Conservation (phyloP, 768 basidiomycete species). For the Coprinellus aureogranulatus region DNA sequence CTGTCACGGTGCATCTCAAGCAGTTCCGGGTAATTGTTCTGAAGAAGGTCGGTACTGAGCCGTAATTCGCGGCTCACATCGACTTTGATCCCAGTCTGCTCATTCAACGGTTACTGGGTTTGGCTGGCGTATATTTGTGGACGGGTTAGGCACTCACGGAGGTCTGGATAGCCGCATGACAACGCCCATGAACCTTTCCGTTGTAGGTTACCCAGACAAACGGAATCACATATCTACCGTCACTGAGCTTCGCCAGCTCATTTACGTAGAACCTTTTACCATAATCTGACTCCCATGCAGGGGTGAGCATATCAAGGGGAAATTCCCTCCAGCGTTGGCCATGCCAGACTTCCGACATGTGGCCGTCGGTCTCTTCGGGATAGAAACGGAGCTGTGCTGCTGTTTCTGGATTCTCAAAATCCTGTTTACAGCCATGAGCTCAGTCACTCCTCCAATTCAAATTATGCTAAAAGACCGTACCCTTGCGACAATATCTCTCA, state of each 20-base stretch:
- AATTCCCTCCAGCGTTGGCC: slow-evolving; percentile 12
- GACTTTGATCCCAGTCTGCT: neutral
- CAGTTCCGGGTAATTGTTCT: neutral
- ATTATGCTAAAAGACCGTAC: neutral
- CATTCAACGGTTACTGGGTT: too few species aligned
- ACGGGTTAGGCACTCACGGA: too few species aligned
- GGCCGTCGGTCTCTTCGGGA: slow-evolving; percentile 11
- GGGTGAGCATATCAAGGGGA: slow-evolving; percentile 11
- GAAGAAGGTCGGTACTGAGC: neutral
- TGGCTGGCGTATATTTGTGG: too few species aligned
- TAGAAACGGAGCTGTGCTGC: slow-evolving; percentile 13
- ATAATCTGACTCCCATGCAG: slow-evolving; percentile 6
- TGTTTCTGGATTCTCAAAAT: slow-evolving; percentile 15
- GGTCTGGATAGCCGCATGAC: neutral
- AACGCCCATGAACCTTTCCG: slow-evolving; percentile 5
- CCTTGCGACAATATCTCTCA: neutral
- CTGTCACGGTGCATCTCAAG: neutral
- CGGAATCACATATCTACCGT: slow-evolving; percentile 16
- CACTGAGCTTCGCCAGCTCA: slow-evolving; percentile 17
- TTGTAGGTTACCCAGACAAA: slow-evolving; percentile 17
- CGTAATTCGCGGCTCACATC: neutral
- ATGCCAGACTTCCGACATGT: slow-evolving; percentile 15
- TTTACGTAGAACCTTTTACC: slow-evolving; percentile 22
- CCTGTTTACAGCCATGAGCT: neutral
- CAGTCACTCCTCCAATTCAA: neutral